A percentile compares a stretch with the other conserved stretches of the same genome.
phyloP scores from a whole-genome alignment of 2,329 filamentous ascomycete genomes.

The Monilinia vaccinii-corymbosi region DNA sequence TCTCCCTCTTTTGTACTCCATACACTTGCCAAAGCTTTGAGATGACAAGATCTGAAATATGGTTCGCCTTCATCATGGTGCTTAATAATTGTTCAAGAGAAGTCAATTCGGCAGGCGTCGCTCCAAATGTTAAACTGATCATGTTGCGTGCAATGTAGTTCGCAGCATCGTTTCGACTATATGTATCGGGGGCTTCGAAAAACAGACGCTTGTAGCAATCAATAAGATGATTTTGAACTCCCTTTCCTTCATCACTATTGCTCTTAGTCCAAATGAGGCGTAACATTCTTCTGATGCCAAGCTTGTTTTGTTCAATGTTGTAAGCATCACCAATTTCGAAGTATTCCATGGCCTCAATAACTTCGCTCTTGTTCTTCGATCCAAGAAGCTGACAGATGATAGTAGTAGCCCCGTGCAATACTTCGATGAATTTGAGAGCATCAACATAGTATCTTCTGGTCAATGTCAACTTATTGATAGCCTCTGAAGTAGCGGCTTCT shows the following conservation, averaged over 20 bases:
- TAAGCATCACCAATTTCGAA: conserved; percentile 94
- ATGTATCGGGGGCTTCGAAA: conserved; percentile 87
- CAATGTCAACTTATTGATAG: conserved; percentile 77
- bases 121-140: conserved; percentile 96
- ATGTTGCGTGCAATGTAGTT: conserved; percentile 97
- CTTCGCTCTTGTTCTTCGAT: conserved; percentile 95
- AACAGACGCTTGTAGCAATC: conserved; percentile 95
- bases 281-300: conserved; percentile 90
- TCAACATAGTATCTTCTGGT: conserved; percentile 90
- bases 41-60: conserved; percentile 78
- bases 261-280: conserved; percentile 98
- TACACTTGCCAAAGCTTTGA: conserved; percentile 97
- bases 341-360: conserved; percentile 98
- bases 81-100: conserved; percentile 89
- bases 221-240: conserved; percentile 91
- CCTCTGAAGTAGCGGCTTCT: conserved; percentile 80
- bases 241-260: conserved; percentile 97
- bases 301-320: conserved; percentile 86
- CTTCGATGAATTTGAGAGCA: conserved; percentile 86
- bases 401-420: conserved; percentile 72
- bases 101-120: conserved; percentile 87
- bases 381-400: conserved; percentile 81
- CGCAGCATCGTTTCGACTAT: conserved; percentile 79
- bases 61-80: conserved; percentile 93
- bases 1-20: conserved; percentile 84